Conservation (phyloP, 208 protist species). For the Leishmania tarentolae region DNA sequence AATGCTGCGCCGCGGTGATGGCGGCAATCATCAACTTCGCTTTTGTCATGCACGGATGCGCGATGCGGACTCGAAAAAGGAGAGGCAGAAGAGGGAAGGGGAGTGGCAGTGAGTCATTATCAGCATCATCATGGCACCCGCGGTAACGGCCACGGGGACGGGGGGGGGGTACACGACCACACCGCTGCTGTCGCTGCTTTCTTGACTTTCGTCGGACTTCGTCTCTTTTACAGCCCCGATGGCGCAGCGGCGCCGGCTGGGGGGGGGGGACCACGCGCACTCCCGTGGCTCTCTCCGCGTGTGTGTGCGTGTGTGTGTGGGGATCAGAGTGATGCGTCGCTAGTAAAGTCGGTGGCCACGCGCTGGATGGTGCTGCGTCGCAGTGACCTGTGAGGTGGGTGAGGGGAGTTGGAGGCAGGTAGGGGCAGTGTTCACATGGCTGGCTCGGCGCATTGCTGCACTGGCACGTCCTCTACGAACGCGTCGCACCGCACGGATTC, state of each 20-base stretch:
- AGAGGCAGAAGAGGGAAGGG: neutral
- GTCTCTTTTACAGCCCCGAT: no score
- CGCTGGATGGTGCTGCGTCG: neutral
- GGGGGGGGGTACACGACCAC: no score
- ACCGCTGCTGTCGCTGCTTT: no score
- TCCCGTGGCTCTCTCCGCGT: neutral
- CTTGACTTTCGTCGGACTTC: no score
- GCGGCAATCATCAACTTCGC: no score
- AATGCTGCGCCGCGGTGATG: no score
- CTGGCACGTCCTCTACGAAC: neutral
- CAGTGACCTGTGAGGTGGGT: neutral
- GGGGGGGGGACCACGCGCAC: no score
- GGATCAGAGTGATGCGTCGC: neutral
- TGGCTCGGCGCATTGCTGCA: neutral
- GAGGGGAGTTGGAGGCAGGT: neutral
- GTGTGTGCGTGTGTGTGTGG: no score
- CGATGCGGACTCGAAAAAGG: neutral
- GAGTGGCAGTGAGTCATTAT: neutral
- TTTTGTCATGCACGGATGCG: neutral
- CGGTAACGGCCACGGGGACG: neutral
- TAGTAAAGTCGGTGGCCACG: neutral
- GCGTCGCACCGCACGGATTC: neutral
- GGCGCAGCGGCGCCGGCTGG: no score
- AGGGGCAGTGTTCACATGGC: neutral
- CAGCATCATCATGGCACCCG: neutral